Base-by-base conservation (phyloP, 148 eudicot species). In the Polygonum maritimum region DNA sequence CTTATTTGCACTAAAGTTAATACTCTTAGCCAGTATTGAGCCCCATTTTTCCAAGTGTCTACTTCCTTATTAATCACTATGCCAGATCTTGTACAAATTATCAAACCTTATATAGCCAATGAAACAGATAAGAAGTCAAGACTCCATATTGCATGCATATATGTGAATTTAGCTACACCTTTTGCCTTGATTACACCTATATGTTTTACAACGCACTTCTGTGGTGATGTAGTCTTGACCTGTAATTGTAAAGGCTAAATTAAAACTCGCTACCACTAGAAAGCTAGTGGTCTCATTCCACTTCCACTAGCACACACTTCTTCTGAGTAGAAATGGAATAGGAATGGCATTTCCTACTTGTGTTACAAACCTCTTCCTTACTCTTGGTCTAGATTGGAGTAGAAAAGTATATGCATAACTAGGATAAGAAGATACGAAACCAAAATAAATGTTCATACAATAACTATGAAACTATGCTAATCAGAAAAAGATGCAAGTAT, bases 221-320 rank as follows among this genome's bases (percentile, higher is more conserved):
- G 92, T 3, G 96, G 98, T 49, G 92, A 92, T 69, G 98, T 94
- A 58, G 98, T 94, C 81, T 94, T 92, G 54, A 92, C 89, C 97
- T 92, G 95, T 77, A 75, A 26, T 26, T 26, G 31, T 26, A 26
- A 26, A 81, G 40, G 14, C 21, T 67, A 65, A 36, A 45, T 67
- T 67, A 67, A 67, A 35, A 67, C 45, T 14, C 38, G 45, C 13
- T 36, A 45, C 71, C 52, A 44, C 36, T 4, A 72, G 52, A 48
- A 72, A 44, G 16, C 31, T 15, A 71, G 5, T 72, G 45, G 31
- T 69, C 18, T 69, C 19, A 69, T 69, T 69, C 7, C n/a, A 69
- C 14, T 35, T 39, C 21, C 72, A 69, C 3, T 69, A 16, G 21
- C 18, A 36, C 18, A 36, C 19, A 16, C 10, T 33, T 44, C 7